These are phyloP conservation scores for Rhodosporidiobolus sp. DNA, from an alignment of 768 basidiomycete genomes.

Conservation along the genomic window DNA sequence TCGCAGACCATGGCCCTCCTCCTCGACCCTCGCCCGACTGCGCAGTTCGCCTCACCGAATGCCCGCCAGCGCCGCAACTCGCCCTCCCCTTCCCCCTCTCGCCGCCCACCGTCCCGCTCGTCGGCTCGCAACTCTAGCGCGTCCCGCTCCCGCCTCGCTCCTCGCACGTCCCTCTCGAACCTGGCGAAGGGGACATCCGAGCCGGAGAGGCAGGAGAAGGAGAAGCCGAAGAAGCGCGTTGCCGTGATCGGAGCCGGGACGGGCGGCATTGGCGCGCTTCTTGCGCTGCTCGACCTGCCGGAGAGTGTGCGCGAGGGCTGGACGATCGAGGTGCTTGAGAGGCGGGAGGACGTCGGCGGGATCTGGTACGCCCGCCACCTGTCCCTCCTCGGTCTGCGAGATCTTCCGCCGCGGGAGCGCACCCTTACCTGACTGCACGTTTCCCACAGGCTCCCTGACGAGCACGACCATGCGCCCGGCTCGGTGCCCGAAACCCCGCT, in stretches of 20 bases:
- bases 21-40: too few species aligned
- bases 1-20: too few species aligned
- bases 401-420: too few species aligned
- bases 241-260: slow-evolving; percentile 13
- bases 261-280: not conserved
- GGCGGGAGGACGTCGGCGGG: slow-evolving; percentile 66
- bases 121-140: too few species aligned
- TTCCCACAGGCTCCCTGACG: slow-evolving; percentile 35
- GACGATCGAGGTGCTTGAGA: slow-evolving; percentile 64
- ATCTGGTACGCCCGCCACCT: slow-evolving; percentile 60
- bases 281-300: slow-evolving; percentile 3
- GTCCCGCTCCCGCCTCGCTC: not conserved
- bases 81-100: too few species aligned
- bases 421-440: too few species aligned
- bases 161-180: not conserved
- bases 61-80: too few species aligned
- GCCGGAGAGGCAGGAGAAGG: not conserved
- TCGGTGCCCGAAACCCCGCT: slow-evolving; percentile 58
- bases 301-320: slow-evolving; percentile 59
- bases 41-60: too few species aligned
- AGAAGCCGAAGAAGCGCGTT: not conserved
- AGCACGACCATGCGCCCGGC: not conserved
- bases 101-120: too few species aligned
- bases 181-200: too few species aligned
- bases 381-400: not conserved